Evolutionary conservation across 345 rosid genomes (phyloP), one percentile per base, ranked within the genome.

Genomic region (Acer negundo): DNA sequence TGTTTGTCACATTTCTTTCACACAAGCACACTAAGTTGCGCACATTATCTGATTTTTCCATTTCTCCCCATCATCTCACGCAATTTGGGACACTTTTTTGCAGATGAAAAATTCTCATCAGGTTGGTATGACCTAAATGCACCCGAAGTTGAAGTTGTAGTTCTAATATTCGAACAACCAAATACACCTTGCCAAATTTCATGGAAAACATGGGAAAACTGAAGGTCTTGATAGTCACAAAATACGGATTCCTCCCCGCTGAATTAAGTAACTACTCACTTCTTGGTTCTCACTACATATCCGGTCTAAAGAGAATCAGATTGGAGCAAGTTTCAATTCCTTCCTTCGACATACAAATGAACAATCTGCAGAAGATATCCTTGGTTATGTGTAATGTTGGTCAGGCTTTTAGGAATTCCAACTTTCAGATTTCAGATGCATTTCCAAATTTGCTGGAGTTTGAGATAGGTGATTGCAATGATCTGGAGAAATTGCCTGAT

Each of bases 281-380:
- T 35, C 38, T 35, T 5, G 38, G 6, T 35, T 35, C 38, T 4
- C 6, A 35, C 38, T 2, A 0, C 38, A 0, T 35, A 55, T 73
- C 87, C 67, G 77, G 76, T 75, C 83, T 90, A 55, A 90, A 77
- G 82, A 84, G 94, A 76, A 84, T 91, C 40, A 86, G 94, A 75
- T 17, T 90, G 47, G 92, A 90, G 69, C 82, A 78, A 16, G 77
- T 78, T 28, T 82, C 77, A 6, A 3, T 88, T 44, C 82, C 89
- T 42, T 47, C 75, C 40, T 22, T 80, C 2, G 56, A 42, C 62
- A 11, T 78, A 38, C 24, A 1, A 38, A 75, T 88, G 1, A 40
- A 10, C 47, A 85, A 77, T 75, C 85, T 94, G 19, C 62, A 70
- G 22, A 92, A 87, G 75, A 7, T 87, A 58, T 82, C 90, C 20